phyloP scores from a whole-genome alignment of 345 rosid genomes.

The Boechera stricta region DNA sequence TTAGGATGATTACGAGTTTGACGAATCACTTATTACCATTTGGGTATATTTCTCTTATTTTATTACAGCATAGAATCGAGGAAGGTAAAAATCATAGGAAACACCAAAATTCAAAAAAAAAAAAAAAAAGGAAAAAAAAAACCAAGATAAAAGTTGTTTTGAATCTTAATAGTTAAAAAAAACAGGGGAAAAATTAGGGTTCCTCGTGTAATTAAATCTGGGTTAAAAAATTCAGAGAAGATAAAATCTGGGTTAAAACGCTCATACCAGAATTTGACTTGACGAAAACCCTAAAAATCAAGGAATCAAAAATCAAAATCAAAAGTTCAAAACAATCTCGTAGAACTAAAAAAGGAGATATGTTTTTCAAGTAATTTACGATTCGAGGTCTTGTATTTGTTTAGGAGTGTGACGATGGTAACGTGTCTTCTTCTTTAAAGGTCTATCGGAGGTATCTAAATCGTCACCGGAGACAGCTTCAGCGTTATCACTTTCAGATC shows the following conservation, averaged over 20 bases:
- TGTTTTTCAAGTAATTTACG: slow-evolving; percentile 50
- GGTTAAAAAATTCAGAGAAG: not conserved
- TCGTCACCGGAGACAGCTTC: slow-evolving; percentile 88
- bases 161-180: too few relatives aligned
- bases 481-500: slow-evolving; percentile 95
- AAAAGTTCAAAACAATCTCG: slow-evolving; percentile 1
- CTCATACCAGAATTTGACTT: too few relatives aligned
- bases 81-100: too few relatives aligned
- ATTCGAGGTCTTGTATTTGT: slow-evolving; percentile 97
- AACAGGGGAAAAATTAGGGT: not conserved
- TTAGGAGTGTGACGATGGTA: slow-evolving; percentile 99
- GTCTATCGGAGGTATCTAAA: slow-evolving; percentile 74
- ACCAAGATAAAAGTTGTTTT: too few relatives aligned
- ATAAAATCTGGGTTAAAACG: too few relatives aligned
- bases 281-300: slow-evolving; percentile 47
- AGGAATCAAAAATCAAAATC: not conserved
- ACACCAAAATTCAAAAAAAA: too few relatives aligned
- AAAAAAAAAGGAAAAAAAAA: too few relatives aligned
- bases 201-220: not conserved
- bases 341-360: not conserved
- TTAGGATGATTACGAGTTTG: not conserved
- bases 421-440: slow-evolving; percentile 81
- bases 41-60: not conserved
- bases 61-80: too few relatives aligned
- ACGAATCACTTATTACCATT: not conserved